Base-by-base conservation (phyloP, 768 basidiomycete species). In the Russula dissimulans region DNA sequence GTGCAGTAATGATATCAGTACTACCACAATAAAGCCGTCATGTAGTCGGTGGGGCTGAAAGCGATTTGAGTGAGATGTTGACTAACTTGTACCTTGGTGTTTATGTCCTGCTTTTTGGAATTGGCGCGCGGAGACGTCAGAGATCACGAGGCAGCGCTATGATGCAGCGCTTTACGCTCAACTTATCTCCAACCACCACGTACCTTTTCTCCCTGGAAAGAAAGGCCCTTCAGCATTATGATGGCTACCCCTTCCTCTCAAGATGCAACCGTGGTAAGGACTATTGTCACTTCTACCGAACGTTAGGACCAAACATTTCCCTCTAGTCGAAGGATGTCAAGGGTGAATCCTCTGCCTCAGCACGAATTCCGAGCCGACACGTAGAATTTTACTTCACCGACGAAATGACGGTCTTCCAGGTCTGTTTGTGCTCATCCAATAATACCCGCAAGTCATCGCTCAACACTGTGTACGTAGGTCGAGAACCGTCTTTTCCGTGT, bases 381-480 rank as follows among this genome's bases (percentile, higher is more conserved):
- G 45, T 34, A 39, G 61, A 62, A 29, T 62, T 62, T 44, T 62
- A 62, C 51, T 62, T 62, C 47, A 62, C 56, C 10, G 61, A 57
- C n/a, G 61, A 57, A 11, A 62, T 62, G 61, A 44, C 51, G 22
- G 61, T 62, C 17, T 62, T 57, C 51, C 50, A 62, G 61, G 61
- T 62, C 56, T 26, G 61, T 54, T 15, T 10, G 15, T 29, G 29
- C 17, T 36, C 26, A 43, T 38, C 34, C 54, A 11, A 3, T 26
- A 14, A 52, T 59, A 29, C 29, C 29, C 36, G 42, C 34, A 18
- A 22, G 34, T 14, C 41, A 11, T 29, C 41, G 26, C 59, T 54
- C 38, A 59, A 45, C 42, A 17, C 17, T 5, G 8, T 7, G 31
- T 34, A 2, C 5, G 10, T 45, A 61, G 60, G 55, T 61, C 32